Evolutionary conservation across 202 grass and related monocot genomes (phyloP).

Genomic region (Eragrostis tef): DNA sequence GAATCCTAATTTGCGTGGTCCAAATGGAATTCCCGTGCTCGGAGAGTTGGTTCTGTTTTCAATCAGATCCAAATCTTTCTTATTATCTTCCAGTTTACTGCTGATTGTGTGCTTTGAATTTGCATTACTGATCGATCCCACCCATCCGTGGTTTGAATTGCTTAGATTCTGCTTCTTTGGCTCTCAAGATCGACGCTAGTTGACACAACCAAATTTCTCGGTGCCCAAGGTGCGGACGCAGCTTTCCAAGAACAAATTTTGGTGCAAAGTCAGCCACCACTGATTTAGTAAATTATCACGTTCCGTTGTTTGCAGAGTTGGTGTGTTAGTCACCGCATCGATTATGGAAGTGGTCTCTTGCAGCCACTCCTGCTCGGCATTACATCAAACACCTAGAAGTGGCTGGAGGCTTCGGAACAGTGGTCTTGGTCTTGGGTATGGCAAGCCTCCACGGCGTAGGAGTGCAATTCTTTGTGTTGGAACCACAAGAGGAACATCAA

Average conservation of each 20-base stretch:
- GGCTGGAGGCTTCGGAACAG: slow-evolving; percentile 47
- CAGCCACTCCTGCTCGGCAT: slow-evolving; percentile 62
- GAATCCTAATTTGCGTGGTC: background rate
- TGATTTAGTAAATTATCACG: background rate
- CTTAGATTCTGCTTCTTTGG: background rate
- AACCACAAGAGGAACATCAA: slow-evolving; percentile 28
- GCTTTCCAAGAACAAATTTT: background rate
- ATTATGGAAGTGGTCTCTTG: slow-evolving; percentile 73
- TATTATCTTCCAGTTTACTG: background rate
- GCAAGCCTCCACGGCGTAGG: slow-evolving; percentile 37
- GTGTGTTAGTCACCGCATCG: background rate
- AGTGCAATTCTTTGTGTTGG: slow-evolving; percentile 45
- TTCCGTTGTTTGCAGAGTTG: slow-evolving; percentile 20
- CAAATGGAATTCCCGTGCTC: background rate
- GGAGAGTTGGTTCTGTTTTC: background rate
- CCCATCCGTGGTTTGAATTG: background rate
- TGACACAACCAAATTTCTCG: background rate
- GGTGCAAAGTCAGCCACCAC: background rate
- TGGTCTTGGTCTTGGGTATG: slow-evolving; percentile 36
- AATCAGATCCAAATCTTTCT: background rate
- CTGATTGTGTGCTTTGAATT: background rate
- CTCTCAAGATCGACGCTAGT: background rate
- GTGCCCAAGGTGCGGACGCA: background rate
- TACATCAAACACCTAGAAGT: slow-evolving; percentile 51
- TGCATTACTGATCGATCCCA: background rate